Conservation (phyloP, 768 basidiomycete species). For the Serendipita sp. region DNA sequence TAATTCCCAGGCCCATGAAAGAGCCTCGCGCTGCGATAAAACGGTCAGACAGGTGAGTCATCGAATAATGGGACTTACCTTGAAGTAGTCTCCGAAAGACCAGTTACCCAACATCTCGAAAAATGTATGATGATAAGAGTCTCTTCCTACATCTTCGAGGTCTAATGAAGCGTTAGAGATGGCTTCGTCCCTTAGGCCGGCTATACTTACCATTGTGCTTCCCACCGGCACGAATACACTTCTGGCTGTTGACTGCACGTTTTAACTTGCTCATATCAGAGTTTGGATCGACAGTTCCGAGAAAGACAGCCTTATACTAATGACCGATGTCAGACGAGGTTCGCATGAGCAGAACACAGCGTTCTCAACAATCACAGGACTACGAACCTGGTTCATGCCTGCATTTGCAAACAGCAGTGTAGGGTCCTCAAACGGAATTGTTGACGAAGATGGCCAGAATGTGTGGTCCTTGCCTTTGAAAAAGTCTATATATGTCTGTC, state of each 20-base stretch:
- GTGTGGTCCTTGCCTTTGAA: constrained; percentile 69
- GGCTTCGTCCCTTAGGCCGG: neutral
- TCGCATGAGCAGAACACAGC: neutral
- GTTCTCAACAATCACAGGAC: too few relatives aligned
- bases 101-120: constrained; percentile 99
- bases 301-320: constrained; percentile 91
- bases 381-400: constrained; percentile 79
- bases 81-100: constrained; percentile 99
- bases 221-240: constrained; percentile 96
- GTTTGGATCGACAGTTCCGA: constrained; percentile 93
- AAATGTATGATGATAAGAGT: constrained; percentile 95
- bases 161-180: constrained; percentile 33
- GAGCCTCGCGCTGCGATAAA: constrained; percentile 66
- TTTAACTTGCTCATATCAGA: constrained; percentile 82
- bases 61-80: constrained; percentile 31
- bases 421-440: constrained; percentile 94
- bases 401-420: constrained; percentile 97
- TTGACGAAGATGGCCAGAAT: constrained; percentile 79
- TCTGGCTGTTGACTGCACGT: constrained; percentile 91
- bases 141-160: constrained; percentile 96
- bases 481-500: constrained; percentile 82
- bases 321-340: constrained; percentile 17
- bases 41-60: constrained; percentile 7
- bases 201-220: constrained; percentile 76
- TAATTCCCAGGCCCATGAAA: constrained; percentile 86